Evolutionary conservation across 228 moss, liverwort and hornwort species (phyloP).

Genomic region (Sphagnum fallax): DNA sequence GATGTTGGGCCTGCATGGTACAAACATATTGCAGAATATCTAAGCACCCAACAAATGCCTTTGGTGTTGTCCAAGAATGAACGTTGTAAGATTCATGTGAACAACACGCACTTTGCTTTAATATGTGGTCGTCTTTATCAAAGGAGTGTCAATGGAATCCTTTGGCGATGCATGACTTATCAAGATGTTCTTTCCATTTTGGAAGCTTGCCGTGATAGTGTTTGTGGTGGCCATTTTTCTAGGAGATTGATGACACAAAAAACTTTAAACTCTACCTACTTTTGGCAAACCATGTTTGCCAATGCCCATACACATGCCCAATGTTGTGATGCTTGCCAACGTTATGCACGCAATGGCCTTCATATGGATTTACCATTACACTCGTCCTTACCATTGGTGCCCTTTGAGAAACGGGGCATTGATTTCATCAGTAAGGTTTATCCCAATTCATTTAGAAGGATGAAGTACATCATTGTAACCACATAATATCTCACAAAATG

Average conservation of each 20-base stretch:
- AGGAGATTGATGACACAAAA: not conserved
- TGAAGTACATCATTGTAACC: not conserved
- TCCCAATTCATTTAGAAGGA: not conserved
- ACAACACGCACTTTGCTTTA: too few relatives aligned
- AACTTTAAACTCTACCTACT: not conserved
- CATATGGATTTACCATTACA: not conserved
- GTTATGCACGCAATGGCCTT: not conserved
- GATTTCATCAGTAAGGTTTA: not conserved
- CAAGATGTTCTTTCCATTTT: too few relatives aligned
- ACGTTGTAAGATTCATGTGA: too few relatives aligned
- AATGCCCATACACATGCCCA: not conserved
- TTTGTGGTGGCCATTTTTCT: not conserved
- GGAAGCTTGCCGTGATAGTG: too few relatives aligned
- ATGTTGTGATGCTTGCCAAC: not conserved
- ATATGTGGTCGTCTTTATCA: too few relatives aligned
- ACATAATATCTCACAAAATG: not conserved
- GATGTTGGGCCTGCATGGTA: too few relatives aligned
- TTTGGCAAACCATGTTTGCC: not conserved
- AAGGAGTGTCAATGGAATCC: too few relatives aligned
- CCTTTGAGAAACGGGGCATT: not conserved
- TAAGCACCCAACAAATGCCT: too few relatives aligned
- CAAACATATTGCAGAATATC: too few relatives aligned
- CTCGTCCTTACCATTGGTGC: not conserved
- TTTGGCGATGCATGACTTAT: too few relatives aligned
- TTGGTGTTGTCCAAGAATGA: too few relatives aligned